phyloP scores from a whole-genome alignment of 371 early-diverging fungal genomes.

The Mortierella sp. region DNA sequence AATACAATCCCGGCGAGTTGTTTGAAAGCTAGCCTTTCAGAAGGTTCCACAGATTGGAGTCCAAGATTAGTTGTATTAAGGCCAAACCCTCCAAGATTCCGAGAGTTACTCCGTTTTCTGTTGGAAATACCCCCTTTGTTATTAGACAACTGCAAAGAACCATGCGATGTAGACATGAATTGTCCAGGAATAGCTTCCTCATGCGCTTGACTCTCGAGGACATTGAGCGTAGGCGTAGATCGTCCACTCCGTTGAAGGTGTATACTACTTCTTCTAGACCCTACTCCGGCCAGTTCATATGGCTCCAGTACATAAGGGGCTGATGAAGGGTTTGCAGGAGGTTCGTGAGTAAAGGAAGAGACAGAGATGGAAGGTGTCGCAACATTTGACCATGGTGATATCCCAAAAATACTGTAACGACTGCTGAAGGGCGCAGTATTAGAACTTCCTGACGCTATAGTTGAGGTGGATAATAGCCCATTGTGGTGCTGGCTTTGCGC shows the following conservation, averaged over 20 bases:
- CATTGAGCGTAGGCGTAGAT: conserved; percentile 25
- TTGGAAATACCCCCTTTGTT: conserved; percentile 27
- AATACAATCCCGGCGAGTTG: conserved; percentile 57
- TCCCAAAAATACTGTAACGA: conserved; percentile 50
- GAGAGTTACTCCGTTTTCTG: conserved; percentile 56
- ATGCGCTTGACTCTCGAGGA: neutral
- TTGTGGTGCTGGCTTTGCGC: conserved; percentile 11
- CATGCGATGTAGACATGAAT: neutral
- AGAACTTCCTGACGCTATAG: conserved; percentile 13
- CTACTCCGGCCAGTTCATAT: conserved; percentile 19
- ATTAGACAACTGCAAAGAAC: conserved; percentile 9
- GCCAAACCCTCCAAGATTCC: conserved; percentile 58
- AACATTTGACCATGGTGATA: conserved; percentile 43
- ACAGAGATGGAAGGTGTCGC: conserved; percentile 33
- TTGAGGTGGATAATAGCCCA: conserved; percentile 12
- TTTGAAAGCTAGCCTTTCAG: conserved; percentile 51
- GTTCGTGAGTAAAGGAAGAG: conserved; percentile 34
- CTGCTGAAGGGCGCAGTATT: conserved; percentile 10
- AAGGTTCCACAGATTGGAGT: conserved; percentile 42
- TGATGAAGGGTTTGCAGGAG: neutral
- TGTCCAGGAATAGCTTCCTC: conserved; percentile 3
- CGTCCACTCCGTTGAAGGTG: conserved; percentile 34
- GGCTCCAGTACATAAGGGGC: conserved; percentile 21
- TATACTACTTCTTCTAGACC: conserved; percentile 35
- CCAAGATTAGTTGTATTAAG: conserved; percentile 56